A percentile compares a stretch with the other conserved stretches of the same genome.
These are phyloP conservation scores for Tarenaya hassleriana DNA, from an alignment of 345 rosid genomes.

Conservation along the genomic window DNA sequence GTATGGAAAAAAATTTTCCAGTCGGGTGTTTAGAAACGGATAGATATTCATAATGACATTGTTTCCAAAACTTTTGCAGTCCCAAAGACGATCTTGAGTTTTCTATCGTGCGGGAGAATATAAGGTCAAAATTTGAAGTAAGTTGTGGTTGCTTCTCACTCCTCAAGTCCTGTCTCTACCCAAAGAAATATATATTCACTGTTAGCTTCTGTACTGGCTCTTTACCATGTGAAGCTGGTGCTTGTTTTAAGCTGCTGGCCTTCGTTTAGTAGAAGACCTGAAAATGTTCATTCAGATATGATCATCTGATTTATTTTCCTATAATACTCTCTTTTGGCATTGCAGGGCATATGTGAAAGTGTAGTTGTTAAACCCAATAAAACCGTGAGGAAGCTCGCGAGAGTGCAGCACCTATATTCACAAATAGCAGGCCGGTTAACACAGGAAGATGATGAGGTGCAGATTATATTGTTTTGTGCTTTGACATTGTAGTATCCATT, in stretches of 20 bases:
- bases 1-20: background rate
- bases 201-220: background rate
- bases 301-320: background rate
- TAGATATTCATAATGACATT: slow-evolving; percentile 15
- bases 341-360: slow-evolving; percentile 58
- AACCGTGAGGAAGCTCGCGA: slow-evolving; percentile 66
- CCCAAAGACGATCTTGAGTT: slow-evolving; percentile 88
- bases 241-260: background rate
- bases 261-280: background rate
- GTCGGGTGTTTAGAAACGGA: background rate
- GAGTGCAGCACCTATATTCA: slow-evolving; percentile 86
- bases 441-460: slow-evolving; percentile 87
- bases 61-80: slow-evolving; percentile 36
- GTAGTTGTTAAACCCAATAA: slow-evolving; percentile 64
- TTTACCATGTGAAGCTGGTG: background rate
- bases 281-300: too few relatives aligned
- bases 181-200: background rate
- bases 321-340: slow-evolving; percentile 8
- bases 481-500: background rate
- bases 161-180: background rate
- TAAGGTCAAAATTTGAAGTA: slow-evolving; percentile 69
- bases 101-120: slow-evolving; percentile 78
- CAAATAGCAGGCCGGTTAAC: slow-evolving; percentile 54
- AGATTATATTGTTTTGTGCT: background rate
- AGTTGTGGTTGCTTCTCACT: slow-evolving; percentile 25